A percentile compares a stretch with the other conserved stretches of the same genome.
phyloP scores from a whole-genome alignment of 129 eudicot species.

The Solidago caesia region DNA sequence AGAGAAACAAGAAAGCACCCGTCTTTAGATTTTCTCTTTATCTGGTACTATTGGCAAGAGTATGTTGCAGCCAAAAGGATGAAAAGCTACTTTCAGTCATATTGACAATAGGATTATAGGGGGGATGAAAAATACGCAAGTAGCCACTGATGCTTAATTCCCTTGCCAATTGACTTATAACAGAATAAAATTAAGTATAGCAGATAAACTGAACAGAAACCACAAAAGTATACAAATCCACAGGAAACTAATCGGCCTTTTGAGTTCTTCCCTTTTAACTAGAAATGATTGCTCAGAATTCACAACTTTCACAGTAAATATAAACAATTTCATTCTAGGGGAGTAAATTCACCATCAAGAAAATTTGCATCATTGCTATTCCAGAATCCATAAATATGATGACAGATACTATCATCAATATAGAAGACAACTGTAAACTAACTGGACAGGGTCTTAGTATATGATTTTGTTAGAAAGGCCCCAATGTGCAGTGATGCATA shows the following conservation, averaged over 20 bases:
- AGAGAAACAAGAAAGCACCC: background rate
- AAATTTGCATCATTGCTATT: no score
- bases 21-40: background rate
- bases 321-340: background rate
- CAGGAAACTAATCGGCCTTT: background rate
- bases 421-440: background rate
- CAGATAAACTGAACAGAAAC: background rate
- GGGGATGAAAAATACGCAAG: background rate
- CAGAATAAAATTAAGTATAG: background rate
- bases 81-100: background rate
- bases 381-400: no score
- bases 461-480: background rate
- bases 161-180: background rate
- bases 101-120: background rate
- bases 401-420: background rate
- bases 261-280: background rate
- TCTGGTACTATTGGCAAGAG: background rate
- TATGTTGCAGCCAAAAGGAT: background rate
- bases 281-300: background rate
- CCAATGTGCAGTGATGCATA: background rate
- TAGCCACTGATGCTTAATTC: background rate
- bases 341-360: background rate
- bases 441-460: no score
- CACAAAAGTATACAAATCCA: background rate
- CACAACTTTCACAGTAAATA: background rate